These are phyloP conservation scores for Astrothelium macrocarpum DNA, from an alignment of 495 filamentous ascomycete species.

Conservation along the genomic window DNA sequence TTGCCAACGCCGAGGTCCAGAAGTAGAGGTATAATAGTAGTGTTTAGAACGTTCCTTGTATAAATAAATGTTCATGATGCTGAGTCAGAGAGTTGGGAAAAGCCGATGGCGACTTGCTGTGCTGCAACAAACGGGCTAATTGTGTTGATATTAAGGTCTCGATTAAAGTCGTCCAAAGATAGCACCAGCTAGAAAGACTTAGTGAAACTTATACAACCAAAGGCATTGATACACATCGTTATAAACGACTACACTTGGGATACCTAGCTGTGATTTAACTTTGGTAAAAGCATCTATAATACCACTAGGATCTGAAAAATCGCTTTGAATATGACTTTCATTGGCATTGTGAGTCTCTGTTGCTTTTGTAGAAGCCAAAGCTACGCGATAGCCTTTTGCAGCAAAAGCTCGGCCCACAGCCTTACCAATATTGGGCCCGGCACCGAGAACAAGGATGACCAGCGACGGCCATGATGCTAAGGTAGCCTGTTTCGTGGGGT, in stretches of 20 bases:
- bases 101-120: conserved; percentile 34
- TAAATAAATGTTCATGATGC: conserved; percentile 38
- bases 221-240: conserved; percentile 14
- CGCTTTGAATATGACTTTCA: conserved; percentile 27
- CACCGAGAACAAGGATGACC: conserved; percentile 36
- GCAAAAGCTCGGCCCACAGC: conserved; percentile 33
- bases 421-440: conserved; percentile 32
- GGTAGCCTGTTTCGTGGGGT: too few relatives aligned
- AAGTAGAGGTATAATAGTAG: conserved; percentile 23
- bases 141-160: conserved; percentile 33
- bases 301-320: conserved; percentile 33
- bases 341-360: conserved; percentile 7
- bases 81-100: conserved; percentile 30
- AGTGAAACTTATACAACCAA: neutral
- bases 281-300: conserved; percentile 33
- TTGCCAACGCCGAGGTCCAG: conserved; percentile 33
- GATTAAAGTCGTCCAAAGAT: conserved; percentile 22
- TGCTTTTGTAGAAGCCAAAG: conserved; percentile 27
- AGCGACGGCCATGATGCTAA: too few relatives aligned
- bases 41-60: conserved; percentile 36
- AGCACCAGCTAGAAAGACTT: conserved; percentile 31
- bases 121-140: conserved; percentile 35
- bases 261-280: conserved; percentile 24
- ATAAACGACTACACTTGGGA: conserved; percentile 33
- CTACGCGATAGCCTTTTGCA: conserved; percentile 36